Base-by-base conservation (phyloP, 1,284 basidiomycete species). In the Cerrena zonata region DNA sequence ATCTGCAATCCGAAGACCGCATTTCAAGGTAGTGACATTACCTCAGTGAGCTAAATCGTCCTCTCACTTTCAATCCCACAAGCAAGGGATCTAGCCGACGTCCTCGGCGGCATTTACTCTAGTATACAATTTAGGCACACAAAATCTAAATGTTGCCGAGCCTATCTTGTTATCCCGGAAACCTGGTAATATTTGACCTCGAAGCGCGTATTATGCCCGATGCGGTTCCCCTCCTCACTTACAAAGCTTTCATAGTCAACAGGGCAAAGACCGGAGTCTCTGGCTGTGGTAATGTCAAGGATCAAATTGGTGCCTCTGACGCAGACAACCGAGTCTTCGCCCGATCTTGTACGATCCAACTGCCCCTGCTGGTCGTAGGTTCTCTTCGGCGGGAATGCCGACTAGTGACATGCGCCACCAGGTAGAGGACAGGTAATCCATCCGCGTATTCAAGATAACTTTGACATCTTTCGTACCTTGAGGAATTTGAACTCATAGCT, bases 161-260 rank as follows among this genome's bases (percentile, higher is more conserved):
- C n/a, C n/a, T n/a, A n/a, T n/a, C n/a, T n/a, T n/a, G n/a, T n/a
- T n/a, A n/a, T n/a, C n/a, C n/a, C n/a, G n/a, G n/a, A n/a, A n/a
- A n/a, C n/a, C n/a, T n/a, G n/a, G n/a, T n/a, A n/a, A n/a, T n/a
- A n/a, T n/a, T n/a, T n/a, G n/a, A n/a, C n/a, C 87, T 88, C 0
- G 65, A 80, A 45, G 74, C 84, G 30, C 79, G 89, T 19, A 75
- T 79, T 12, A 92, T 92, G 90, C 78, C 81, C 1, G 86, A 91
- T 61, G 81, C 82, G n/a, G 79, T 94, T 23, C 74, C 91, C 19
- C 79, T 92, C 27, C 91, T 91, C 2, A 87, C 82, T 25, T 91
- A 91, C 24, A 67, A 84, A 50, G 70, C 91, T 23, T 56, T 91
- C 45, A 79, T 92, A 63, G 75, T 90, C 53, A 92, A 92, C 61